Evolutionary conservation across 73 alveolate genomes (phyloP).

Genomic region (Blepharisma stoltei): DNA sequence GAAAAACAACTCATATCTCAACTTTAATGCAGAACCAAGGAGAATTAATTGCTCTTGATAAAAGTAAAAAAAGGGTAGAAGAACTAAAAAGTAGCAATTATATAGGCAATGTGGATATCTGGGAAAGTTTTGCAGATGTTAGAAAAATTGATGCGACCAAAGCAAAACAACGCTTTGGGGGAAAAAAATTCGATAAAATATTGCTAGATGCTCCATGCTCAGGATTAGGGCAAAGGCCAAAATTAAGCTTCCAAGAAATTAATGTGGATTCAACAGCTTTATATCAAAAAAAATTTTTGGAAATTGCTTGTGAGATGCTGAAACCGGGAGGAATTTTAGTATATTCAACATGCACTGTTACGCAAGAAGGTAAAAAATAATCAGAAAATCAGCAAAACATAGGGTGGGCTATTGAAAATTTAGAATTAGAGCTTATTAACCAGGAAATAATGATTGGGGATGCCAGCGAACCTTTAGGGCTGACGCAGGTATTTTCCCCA

Average conservation of each 20-base stretch:
- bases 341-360: slow-evolving; percentile 31
- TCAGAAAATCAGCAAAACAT: slow-evolving; percentile 30
- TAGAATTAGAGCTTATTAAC: not conserved
- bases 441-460: not conserved
- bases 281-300: slow-evolving; percentile 9
- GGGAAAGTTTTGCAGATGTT: slow-evolving; percentile 84
- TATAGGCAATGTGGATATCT: slow-evolving; percentile 54
- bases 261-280: not conserved
- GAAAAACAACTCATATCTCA: slow-evolving; percentile 94
- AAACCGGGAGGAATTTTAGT: slow-evolving; percentile 18
- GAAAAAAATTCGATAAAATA: slow-evolving; percentile 89
- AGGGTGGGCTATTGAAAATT: not conserved
- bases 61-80: slow-evolving; percentile 56
- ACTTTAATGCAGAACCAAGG: slow-evolving; percentile 95
- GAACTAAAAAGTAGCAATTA: slow-evolving; percentile 43
- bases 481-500: slow-evolving; percentile 1
- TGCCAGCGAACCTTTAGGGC: not conserved
- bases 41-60: slow-evolving; percentile 82
- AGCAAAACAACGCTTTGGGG: slow-evolving; percentile 55
- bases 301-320: not conserved
- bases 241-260: slow-evolving; percentile 28
- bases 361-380: slow-evolving; percentile 11
- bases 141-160: slow-evolving; percentile 94
- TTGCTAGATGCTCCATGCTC: slow-evolving; percentile 97
- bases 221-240: slow-evolving; percentile 93